Evolutionary conservation across 2,329 filamentous ascomycete genomes (phyloP), one percentile per base, ranked within the genome.

Genomic region (Verticillium longisporum): DNA sequence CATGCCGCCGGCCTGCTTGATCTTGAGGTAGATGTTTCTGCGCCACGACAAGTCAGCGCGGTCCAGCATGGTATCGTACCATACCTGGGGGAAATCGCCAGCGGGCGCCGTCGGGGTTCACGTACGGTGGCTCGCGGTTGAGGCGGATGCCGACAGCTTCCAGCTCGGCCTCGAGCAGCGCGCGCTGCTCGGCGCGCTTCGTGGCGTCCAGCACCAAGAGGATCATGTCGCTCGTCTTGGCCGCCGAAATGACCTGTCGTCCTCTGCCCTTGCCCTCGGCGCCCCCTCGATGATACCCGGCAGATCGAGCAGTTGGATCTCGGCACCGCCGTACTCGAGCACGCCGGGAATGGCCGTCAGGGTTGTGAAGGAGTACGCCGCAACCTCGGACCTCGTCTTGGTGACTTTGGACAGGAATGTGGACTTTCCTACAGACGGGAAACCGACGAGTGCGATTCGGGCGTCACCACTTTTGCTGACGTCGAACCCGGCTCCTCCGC

Each of bases 371-470:
- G 94, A 88, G 73, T 99, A 99, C 0, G 95, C 91, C 1, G 95
- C 95, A 33, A 97, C 92, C 74, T 97, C 94, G 58, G 92, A 97
- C 71, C 92, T 92, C 45, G 96, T 99, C 78, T 97, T 98, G 57
- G 95, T 99, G 73, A 99, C 96, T 72, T 98, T 97, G 57, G 93
- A 97, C n/a, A 99, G 75, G 72, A 99, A 98, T 0, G 95, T 99
- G 2, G 95, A 99, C 80, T 99, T 99, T 74, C 95, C 95, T 58
- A 99, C 95, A 0, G 96, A 99, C 0, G 96, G 95, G 69, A 99
- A 99, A n/a, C 95, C 95, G 60, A 99, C 96, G 2, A 99, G 86
- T 1, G 96, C 92, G 77, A 99, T 98, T 70, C 95, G 88, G 14
- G 95, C 95, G 80, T 99, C 95, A 65, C 95, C 95, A 66, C 89